Evolutionary conservation across 1,139 yeast species (phyloP).

Genomic region (Suhomyces wounanorum): DNA sequence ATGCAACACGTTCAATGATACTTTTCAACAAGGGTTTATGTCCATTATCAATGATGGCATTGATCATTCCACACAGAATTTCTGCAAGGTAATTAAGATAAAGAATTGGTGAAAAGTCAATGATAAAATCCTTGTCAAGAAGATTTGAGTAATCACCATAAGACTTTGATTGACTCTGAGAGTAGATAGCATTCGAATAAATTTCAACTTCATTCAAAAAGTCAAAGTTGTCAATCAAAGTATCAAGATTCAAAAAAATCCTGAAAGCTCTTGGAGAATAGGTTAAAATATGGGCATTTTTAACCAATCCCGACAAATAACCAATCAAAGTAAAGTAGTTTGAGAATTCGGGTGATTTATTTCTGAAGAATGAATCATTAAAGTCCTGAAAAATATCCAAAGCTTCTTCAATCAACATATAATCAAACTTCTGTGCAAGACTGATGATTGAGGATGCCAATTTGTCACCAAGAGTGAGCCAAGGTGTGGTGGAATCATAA

Average conservation of each 20-base stretch:
- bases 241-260: constrained; percentile 38
- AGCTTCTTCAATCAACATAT: constrained; percentile 28
- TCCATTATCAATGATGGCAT: constrained; percentile 29
- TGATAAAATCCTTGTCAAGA: constrained; percentile 33
- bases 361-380: constrained; percentile 27
- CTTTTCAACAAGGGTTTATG: constrained; percentile 32
- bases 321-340: constrained; percentile 51
- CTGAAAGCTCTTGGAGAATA: constrained; percentile 30
- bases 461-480: constrained; percentile 38
- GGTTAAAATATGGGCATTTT: constrained; percentile 36
- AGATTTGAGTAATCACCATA: constrained; percentile 26
- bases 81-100: constrained; percentile 45
- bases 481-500: constrained; percentile 35
- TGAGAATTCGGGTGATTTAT: constrained; percentile 29
- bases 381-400: constrained; percentile 34
- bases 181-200: constrained; percentile 31
- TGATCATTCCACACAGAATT: constrained; percentile 38
- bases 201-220: constrained; percentile 43
- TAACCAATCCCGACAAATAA: constrained; percentile 43
- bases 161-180: constrained; percentile 14
- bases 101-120: constrained; percentile 46
- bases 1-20: constrained; percentile 30
- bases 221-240: constrained; percentile 42
- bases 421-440: constrained; percentile 38
- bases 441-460: constrained; percentile 40